Percentiles rank a stretch among this genome's conserved stretches.
Conservation (phyloP, 257 asterid genomes). For the Nicotiana otophora region DNA sequence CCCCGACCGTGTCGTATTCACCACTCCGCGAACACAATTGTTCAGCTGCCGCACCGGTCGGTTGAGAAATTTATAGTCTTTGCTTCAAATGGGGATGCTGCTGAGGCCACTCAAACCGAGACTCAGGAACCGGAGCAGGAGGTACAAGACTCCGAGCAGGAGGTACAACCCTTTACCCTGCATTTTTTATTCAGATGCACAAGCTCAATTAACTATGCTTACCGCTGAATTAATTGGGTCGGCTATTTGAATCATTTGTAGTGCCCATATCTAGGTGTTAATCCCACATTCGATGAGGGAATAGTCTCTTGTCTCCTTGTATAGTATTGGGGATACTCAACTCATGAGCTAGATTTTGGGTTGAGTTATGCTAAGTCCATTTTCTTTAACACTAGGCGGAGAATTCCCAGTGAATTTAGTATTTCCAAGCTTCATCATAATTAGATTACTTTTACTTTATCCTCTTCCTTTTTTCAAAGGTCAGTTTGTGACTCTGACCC, state of each 20-base stretch:
- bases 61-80: neutral
- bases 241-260: neutral
- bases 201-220: neutral
- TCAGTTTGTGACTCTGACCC: neutral
- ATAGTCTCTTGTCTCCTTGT: neutral
- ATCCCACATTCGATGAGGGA: neutral
- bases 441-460: neutral
- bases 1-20: constrained; percentile 1
- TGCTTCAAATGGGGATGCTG: constrained; percentile 7
- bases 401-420: neutral
- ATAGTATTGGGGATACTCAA: neutral
- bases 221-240: neutral
- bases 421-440: neutral
- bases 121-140: neutral
- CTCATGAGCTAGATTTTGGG: neutral
- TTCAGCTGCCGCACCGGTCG: neutral
- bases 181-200: neutral
- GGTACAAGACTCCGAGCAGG: constrained; percentile 3
- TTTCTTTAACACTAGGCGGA: neutral
- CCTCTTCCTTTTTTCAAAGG: neutral
- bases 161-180: neutral
- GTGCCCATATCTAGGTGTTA: neutral
- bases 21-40: neutral
- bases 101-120: constrained; percentile 4
- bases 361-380: neutral